Base-by-base conservation (phyloP, 140 eudicot species). In the Senecio squalidus region DNA sequence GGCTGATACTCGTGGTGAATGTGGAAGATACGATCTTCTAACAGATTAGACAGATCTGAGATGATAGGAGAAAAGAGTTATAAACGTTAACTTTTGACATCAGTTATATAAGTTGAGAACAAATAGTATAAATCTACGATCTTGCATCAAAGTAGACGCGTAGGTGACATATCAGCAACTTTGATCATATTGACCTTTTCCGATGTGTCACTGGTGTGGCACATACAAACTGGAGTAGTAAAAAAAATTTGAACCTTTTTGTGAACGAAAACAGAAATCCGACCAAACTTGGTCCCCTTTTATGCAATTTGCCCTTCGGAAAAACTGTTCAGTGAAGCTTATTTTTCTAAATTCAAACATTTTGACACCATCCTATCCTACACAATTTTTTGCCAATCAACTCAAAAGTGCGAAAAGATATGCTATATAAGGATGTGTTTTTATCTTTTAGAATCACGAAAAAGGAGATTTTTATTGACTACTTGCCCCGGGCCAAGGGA, bases 1-100 rank as follows among this genome's bases (percentile, higher is more conserved):
- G 30, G 62, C 36, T 18, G 62, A 18, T 55, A 21, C 47, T 56
- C 30, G 13, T 57, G 47, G 33, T 57, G 36, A 33, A 34, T 36
- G n/a, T n/a, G n/a, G 11, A 36, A 20, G 48, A 49, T 30, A 30
- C 33, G 68, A 47, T 62, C 57, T 18, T 47, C 47, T 33, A 34
- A 33, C 58, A 34, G 46, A 20, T 18, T 44, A 47, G 11, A 55
- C 33, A 67, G 27, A 55, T 48, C 73, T 67, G 66, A 43, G 15
- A 55, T 6, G 6, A 52, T 7, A 34, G 14, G 47, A 20, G 20
- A 15, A 20, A 39, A 60, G 5, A 15, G 29, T 38, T 28, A 46
- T 4, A 15, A 23, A 43, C 17, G 47, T 52, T 22, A 29, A 49
- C 4, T 26, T 41, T 34, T 69, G 26, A 33, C 39, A 59, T 22